These are phyloP conservation scores for Penicillium alfredii DNA, from an alignment of 495 filamentous ascomycete genomes.

Conservation along the genomic window DNA sequence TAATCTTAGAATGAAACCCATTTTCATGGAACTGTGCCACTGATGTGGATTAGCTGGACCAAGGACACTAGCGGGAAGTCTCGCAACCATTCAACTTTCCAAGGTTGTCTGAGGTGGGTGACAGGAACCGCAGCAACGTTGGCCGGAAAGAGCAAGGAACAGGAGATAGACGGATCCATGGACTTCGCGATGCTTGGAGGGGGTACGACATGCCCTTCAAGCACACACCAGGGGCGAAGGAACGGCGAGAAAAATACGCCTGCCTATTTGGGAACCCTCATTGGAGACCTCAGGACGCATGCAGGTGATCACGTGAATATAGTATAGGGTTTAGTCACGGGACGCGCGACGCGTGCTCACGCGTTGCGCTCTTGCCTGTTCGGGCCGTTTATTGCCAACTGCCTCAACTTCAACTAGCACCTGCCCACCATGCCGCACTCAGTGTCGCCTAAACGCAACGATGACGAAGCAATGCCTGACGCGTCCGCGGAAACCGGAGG, in stretches of 20 bases:
- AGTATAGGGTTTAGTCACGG: constrained; percentile 22
- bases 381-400: constrained; percentile 7
- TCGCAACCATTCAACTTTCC: constrained; percentile 17
- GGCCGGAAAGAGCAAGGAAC: constrained; percentile 13
- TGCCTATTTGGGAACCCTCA: neutral
- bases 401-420: constrained; percentile 1
- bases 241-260: constrained; percentile 8
- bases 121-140: constrained; percentile 10
- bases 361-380: constrained; percentile 20
- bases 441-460: constrained; percentile 32
- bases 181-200: too few species aligned
- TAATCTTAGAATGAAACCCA: too few species aligned
- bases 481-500: constrained; percentile 31
- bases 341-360: constrained; percentile 13
- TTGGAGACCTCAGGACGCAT: too few species aligned
- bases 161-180: neutral
- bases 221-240: too few species aligned
- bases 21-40: too few species aligned
- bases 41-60: too few species aligned
- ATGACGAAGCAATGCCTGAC: constrained; percentile 39
- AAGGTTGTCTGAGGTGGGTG: too few species aligned
- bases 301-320: constrained; percentile 17
- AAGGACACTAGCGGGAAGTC: constrained; percentile 10
- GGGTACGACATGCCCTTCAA: too few species aligned
- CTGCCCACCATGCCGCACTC: constrained; percentile 50